Conservation (phyloP, 305 asterid species). For the Fraxinus sp. region DNA sequence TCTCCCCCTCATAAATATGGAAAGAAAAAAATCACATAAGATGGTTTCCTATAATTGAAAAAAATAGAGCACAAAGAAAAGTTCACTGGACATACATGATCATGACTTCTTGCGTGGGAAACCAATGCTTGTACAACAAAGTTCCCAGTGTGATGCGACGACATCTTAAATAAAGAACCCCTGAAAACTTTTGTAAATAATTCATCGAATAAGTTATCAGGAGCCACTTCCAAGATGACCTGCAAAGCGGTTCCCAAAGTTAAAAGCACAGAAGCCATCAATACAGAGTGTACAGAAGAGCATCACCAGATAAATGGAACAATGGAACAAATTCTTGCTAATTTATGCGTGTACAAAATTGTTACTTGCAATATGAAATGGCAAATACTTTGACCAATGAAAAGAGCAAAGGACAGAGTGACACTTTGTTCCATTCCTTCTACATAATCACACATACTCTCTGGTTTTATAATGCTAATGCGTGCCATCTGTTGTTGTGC, state of each 20-base stretch:
- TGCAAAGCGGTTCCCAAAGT: slow-evolving; percentile 36
- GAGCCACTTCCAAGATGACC: slow-evolving; percentile 91
- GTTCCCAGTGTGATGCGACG: slow-evolving; percentile 71
- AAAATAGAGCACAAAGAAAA: not conserved
- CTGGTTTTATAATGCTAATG: not conserved
- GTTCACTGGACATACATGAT: slow-evolving; percentile 55
- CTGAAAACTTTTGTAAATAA: slow-evolving; percentile 60
- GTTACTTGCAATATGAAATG: not conserved
- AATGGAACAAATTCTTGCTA: not conserved
- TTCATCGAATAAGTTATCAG: slow-evolving; percentile 61
- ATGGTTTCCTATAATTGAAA: not conserved
- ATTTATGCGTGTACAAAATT: not conserved
- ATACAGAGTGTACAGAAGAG: slow-evolving; percentile 6
- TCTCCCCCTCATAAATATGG: not conserved
- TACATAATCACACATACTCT: not conserved
- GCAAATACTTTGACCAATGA: not conserved
- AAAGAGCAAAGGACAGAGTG: not conserved
- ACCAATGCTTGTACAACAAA: slow-evolving; percentile 82
- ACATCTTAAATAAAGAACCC: slow-evolving; percentile 58
- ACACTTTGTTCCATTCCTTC: not conserved
- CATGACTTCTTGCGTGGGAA: slow-evolving; percentile 69
- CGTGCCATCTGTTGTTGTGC: not conserved
- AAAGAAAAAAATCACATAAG: not conserved
- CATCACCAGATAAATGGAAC: not conserved
- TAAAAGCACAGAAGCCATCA: slow-evolving; percentile 12